Base-by-base conservation (phyloP, 331 rosid genomes). In the Cydonia oblonga region DNA sequence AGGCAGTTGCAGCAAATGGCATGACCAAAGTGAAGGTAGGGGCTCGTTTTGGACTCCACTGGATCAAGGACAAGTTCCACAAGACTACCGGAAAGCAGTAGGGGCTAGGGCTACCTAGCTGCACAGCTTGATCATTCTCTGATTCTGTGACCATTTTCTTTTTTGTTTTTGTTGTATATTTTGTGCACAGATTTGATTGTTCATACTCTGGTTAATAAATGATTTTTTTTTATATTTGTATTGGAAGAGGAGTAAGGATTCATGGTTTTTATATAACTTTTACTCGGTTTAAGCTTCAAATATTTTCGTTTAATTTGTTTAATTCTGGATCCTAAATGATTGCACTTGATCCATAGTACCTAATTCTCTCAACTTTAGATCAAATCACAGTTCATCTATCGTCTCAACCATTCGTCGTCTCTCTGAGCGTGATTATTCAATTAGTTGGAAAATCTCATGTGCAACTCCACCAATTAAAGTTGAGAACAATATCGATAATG, bases 21-120 rank as follows among this genome's bases (percentile, higher is more conserved):
- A 7, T 70, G 78, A 33, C 33, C 58, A 84, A 74, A 14, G 85
- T 80, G 13, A 84, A 80, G 81, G n/a, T 23, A 5, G 87, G 87
- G 20, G 70, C 87, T 26, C 18, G 35, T 16, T 59, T 54, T 12
- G 73, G 85, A 15, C 35, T 71, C n/a, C 82, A 79, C 24, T 84
- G 87, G 84, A 73, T 84, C 71, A 84, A 74, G 42, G 84, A 77
- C 11, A 84, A 77, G 73, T 84, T 44, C 75, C 76, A 71, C 7
- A 80, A 80, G 71, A 77, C 75, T 66, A 73, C 87, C 58, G 51
- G 60, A 66, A 82, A 82, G 65, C 80, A 53, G 51, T 78, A 74
- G 54, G 44, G 54, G 66, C 28, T n/a, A 32, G 12, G 28, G 25
- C 7, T 49, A 49, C 0, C n/a, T 16, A 1, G 7, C 11, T 5